Conservation (phyloP, 768 basidiomycete species). For the Mycena epipterygia region DNA sequence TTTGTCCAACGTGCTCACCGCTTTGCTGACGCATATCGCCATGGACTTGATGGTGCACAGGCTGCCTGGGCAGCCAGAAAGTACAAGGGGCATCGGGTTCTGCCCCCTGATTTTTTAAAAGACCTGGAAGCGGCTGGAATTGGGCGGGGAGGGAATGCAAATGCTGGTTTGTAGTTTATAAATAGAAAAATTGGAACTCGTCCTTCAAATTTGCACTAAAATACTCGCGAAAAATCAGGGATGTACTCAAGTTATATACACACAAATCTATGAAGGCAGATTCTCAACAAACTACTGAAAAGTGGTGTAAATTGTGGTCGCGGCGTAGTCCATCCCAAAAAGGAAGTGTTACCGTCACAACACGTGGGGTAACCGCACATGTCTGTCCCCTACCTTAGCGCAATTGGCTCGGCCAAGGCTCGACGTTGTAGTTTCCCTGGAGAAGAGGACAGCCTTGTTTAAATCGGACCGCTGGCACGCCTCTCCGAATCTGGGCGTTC, state of each 20-base stretch:
- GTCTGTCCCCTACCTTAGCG: conserved; percentile 16
- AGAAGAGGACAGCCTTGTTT: too few relatives aligned
- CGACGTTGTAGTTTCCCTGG: too few relatives aligned
- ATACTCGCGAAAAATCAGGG: not conserved
- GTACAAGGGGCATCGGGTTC: too few relatives aligned
- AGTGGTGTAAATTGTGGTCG: not conserved
- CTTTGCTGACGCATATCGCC: conserved; percentile 18
- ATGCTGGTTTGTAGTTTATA: too few relatives aligned
- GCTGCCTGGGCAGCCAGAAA: too few relatives aligned
- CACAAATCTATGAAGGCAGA: not conserved
- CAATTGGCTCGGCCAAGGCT: too few relatives aligned
- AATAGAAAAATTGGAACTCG: too few relatives aligned
- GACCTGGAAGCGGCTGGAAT: too few relatives aligned
- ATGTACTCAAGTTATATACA: not conserved
- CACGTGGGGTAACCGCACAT: conserved; percentile 10
- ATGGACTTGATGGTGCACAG: conserved; percentile 16
- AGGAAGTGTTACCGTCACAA: not conserved
- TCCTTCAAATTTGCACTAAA: not conserved
- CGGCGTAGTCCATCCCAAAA: not conserved
- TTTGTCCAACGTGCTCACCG: conserved; percentile 15
- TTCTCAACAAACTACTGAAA: not conserved
- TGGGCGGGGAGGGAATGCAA: too few relatives aligned
- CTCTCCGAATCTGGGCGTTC: too few relatives aligned
- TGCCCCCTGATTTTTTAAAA: too few relatives aligned
- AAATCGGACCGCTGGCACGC: too few relatives aligned